A percentile compares a stretch with the other conserved stretches of the same genome.
phyloP scores from a whole-genome alignment of 345 rosid genomes.

The Melaleuca quinquenervia region DNA sequence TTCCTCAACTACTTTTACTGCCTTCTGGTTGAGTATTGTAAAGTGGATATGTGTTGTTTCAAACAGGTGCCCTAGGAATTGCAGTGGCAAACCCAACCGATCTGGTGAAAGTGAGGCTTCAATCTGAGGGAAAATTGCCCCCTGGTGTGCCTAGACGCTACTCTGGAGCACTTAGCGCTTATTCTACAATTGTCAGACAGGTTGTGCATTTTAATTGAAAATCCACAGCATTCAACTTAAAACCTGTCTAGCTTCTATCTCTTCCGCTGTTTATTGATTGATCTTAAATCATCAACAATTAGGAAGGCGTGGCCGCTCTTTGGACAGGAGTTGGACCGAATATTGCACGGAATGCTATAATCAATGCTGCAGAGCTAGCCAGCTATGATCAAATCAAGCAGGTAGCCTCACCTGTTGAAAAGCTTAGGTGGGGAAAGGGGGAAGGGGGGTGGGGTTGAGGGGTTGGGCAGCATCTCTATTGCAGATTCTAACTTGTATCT shows the following conservation, averaged over 20 bases:
- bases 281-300: conserved; percentile 9
- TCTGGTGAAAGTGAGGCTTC: conserved; percentile 98
- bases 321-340: conserved; percentile 99
- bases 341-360: conserved; percentile 84
- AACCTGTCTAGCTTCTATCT: conserved; percentile 1
- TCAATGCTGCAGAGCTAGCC: conserved; percentile 97
- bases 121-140: conserved; percentile 94
- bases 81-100: conserved; percentile 92
- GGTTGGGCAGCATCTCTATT: background rate
- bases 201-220: conserved; percentile 19
- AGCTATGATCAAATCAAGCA: conserved; percentile 97
- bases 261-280: background rate
- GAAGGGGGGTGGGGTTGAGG: background rate
- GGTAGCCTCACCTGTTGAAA: conserved; percentile 17
- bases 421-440: background rate
- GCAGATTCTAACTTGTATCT: conserved; percentile 1
- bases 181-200: conserved; percentile 88
- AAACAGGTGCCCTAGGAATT: conserved; percentile 84
- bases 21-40: background rate
- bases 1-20: background rate
- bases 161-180: conserved; percentile 87
- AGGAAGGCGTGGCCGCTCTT: conserved; percentile 92
- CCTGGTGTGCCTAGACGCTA: conserved; percentile 95
- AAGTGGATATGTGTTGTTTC: background rate
- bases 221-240: background rate